Percentiles rank a stretch among this genome's conserved stretches.
phyloP scores from a whole-genome alignment of 83 land plant genomes.

The Larix sibirica region DNA sequence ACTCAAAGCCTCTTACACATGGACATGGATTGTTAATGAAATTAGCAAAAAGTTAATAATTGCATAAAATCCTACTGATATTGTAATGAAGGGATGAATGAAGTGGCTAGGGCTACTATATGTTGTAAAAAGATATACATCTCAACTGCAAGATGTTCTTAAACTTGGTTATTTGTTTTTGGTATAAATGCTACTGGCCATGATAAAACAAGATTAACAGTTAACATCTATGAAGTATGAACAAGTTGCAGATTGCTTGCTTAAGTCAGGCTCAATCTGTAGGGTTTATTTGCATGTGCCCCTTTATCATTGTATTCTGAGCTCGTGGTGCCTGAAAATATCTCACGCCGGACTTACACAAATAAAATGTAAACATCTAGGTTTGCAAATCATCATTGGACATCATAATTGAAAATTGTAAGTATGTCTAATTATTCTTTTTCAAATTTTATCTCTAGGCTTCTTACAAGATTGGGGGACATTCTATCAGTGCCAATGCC shows the following conservation, averaged over 20 bases:
- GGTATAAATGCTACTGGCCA: not conserved
- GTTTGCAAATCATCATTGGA: not conserved
- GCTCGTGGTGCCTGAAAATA: not conserved
- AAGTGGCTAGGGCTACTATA: not conserved
- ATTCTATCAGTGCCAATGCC: constrained; percentile 74
- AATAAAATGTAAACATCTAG: not conserved
- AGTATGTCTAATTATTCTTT: not conserved
- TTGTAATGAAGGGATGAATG: not conserved
- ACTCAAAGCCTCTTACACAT: no score
- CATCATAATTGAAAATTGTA: constrained; percentile 6
- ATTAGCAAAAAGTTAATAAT: no score
- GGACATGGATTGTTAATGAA: no score
- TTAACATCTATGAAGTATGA: not conserved
- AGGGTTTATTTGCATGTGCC: not conserved
- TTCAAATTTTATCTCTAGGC: constrained; percentile 59
- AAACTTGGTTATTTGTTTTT: not conserved
- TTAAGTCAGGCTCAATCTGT: not conserved
- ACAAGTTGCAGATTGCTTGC: not conserved
- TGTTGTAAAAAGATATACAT: not conserved
- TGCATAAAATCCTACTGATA: not conserved
- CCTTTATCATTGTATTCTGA: not conserved
- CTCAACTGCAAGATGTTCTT: not conserved
- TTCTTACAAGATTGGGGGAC: constrained; percentile 90
- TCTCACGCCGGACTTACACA: no score
- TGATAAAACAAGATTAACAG: not conserved